Conservation (phyloP, 2,329 filamentous ascomycete genomes). For the Nothophaeocryptopus gaeumannii region DNA sequence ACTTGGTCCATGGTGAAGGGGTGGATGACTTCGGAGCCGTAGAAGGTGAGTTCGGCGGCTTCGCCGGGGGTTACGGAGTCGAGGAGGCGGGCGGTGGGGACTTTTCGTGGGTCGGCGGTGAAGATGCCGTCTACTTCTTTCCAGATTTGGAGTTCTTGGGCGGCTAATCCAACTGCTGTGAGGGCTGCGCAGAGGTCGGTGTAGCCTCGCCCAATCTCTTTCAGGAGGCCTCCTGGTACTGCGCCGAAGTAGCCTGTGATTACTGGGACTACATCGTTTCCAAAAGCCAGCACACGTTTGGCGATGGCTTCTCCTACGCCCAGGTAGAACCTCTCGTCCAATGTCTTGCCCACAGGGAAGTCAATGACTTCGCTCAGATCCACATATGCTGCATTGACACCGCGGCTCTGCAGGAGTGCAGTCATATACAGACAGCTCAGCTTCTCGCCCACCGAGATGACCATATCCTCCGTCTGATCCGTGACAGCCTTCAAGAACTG, state of each 20-base stretch:
- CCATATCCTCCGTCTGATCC: conserved; percentile 59
- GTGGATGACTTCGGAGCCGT: conserved; percentile 85
- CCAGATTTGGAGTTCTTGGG: conserved; percentile 92
- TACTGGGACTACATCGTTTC: conserved; percentile 47
- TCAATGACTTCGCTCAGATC: conserved; percentile 82
- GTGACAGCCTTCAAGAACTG: conserved; percentile 56
- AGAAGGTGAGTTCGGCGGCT: conserved; percentile 83
- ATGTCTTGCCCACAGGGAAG: conserved; percentile 46
- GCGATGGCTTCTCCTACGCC: conserved; percentile 42
- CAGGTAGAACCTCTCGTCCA: conserved; percentile 49
- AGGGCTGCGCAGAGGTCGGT: conserved; percentile 94
- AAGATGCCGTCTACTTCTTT: conserved; percentile 98
- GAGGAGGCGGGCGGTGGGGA: conserved; percentile 88
- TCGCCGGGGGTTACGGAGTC: conserved; percentile 87
- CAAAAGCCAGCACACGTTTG: conserved; percentile 43
- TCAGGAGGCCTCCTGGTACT: conserved; percentile 84
- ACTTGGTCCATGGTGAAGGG: conserved; percentile 98
- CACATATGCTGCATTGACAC: conserved; percentile 82
- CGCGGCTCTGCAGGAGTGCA: conserved; percentile 73
- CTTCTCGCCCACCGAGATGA: conserved; percentile 94
- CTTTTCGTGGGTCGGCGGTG: conserved; percentile 79
- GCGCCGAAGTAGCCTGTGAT: conserved; percentile 91
- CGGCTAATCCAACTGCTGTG: conserved; percentile 81
- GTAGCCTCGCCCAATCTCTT: conserved; percentile 91
- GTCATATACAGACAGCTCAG: conserved; percentile 91